phyloP scores from a whole-genome alignment of 495 filamentous ascomycete genomes.

The Evernia prunastri region DNA sequence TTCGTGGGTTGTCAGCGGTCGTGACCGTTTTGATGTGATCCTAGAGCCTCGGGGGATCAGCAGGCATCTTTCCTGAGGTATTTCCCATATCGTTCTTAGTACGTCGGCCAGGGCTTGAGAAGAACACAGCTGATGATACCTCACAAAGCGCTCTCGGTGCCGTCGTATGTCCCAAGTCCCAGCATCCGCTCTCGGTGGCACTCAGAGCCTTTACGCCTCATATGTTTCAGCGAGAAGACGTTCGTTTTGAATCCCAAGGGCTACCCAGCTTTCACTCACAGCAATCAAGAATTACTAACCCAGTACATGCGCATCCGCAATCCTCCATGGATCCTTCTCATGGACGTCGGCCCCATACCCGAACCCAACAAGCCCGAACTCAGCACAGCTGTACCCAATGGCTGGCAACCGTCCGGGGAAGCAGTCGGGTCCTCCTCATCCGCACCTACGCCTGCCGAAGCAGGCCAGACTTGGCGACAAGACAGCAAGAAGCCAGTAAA shows the following conservation, averaged over 20 bases:
- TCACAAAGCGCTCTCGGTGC: conserved; percentile 63
- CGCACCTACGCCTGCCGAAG: conserved; percentile 61
- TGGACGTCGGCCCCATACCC: conserved; percentile 64
- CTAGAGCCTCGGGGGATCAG: background rate
- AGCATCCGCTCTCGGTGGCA: conserved; percentile 85
- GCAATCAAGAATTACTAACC: conserved; percentile 72
- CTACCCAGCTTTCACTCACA: conserved; percentile 73
- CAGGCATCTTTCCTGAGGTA: conserved; percentile 29
- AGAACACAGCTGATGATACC: conserved; percentile 4
- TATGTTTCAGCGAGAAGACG: conserved; percentile 57
- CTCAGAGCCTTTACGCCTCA: conserved; percentile 78
- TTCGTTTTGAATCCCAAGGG: conserved; percentile 77
- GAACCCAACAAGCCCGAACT: conserved; percentile 42
- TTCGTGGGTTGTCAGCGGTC: background rate
- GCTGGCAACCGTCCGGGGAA: conserved; percentile 32
- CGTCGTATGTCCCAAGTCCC: conserved; percentile 66
- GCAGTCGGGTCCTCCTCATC: conserved; percentile 54
- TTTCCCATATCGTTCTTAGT: conserved; percentile 17
- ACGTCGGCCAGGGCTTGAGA: background rate
- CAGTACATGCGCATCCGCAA: conserved; percentile 77
- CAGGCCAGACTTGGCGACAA: conserved; percentile 38
- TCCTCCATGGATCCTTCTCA: conserved; percentile 73
- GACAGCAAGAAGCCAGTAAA: conserved; percentile 35
- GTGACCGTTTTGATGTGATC: conserved; percentile 8
- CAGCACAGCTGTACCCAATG: conserved; percentile 31